Conservation (phyloP, 2,329 filamentous ascomycete species). For the Ceratocystis colombiana region DNA sequence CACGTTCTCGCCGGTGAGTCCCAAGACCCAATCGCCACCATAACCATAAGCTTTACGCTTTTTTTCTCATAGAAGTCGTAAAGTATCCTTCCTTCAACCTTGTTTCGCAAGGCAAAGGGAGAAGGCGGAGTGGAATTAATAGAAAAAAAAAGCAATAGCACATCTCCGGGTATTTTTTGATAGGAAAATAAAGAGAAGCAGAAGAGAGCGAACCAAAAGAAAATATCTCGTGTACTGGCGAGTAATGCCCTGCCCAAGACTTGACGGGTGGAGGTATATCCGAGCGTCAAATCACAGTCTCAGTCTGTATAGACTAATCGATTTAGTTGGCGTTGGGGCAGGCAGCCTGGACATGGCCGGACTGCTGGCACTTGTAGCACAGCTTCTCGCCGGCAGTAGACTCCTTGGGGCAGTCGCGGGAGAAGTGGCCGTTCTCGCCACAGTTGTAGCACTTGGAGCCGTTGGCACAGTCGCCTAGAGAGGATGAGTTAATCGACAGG, state of each 20-base stretch:
- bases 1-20: background rate
- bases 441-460: constrained; percentile 99
- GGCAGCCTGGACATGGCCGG: constrained; percentile 82
- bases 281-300: too few species aligned
- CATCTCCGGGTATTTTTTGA: constrained; percentile 16
- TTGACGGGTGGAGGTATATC: too few species aligned
- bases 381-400: constrained; percentile 76
- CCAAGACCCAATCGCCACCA: background rate
- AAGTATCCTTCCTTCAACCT: too few species aligned
- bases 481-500: constrained; percentile 27
- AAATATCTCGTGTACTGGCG: background rate
- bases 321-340: constrained; percentile 67
- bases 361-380: constrained; percentile 89
- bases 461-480: constrained; percentile 79
- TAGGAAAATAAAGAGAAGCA: constrained; percentile 5
- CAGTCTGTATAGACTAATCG: too few species aligned
- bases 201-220: constrained; percentile 6
- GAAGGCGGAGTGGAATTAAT: background rate
- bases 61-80: background rate
- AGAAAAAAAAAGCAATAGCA: constrained; percentile 22
- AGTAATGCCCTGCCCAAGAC: background rate
- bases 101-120: background rate
- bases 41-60: background rate
- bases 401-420: constrained; percentile 91
- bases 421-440: constrained; percentile 84